Evolutionary conservation across 169 alveolate genomes (phyloP).

Genomic region (Plasmodium yoelii): DNA sequence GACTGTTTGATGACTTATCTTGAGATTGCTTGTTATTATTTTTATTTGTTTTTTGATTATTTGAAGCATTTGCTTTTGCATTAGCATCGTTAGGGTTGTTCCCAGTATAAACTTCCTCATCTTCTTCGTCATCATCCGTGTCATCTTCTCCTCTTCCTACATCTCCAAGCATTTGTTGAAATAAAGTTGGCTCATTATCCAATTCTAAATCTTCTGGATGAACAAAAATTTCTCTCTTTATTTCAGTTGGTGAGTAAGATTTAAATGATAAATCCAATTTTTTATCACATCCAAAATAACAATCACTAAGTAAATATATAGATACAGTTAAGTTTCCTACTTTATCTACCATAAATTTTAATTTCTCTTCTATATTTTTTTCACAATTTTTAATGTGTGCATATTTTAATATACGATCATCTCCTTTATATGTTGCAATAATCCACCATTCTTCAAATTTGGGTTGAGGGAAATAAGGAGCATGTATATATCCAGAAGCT

Average conservation of each 20-base stretch:
- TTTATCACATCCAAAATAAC: constrained; percentile 88
- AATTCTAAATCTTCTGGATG: constrained; percentile 90
- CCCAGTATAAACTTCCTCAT: constrained; percentile 50
- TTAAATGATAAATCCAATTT: constrained; percentile 76
- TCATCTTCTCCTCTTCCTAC: constrained; percentile 81
- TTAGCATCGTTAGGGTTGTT: constrained; percentile 5
- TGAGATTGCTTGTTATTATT: background rate
- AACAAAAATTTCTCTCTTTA: constrained; percentile 81
- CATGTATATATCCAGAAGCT: constrained; percentile 92
- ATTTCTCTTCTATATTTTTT: constrained; percentile 79
- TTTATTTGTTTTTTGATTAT: background rate
- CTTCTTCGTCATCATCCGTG: constrained; percentile 87
- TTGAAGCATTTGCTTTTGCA: background rate
- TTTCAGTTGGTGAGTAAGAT: constrained; percentile 78
- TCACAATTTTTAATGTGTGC: constrained; percentile 83
- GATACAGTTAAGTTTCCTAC: constrained; percentile 82
- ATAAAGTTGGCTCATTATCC: constrained; percentile 89
- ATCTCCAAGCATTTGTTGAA: constrained; percentile 88
- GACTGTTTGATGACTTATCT: background rate
- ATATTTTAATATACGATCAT: constrained; percentile 82
- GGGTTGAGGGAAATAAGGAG: constrained; percentile 90
- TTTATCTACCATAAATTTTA: constrained; percentile 85
- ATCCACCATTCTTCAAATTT: constrained; percentile 93
- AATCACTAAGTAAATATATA: constrained; percentile 83
- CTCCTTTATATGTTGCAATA: constrained; percentile 83